Percentiles rank a stretch among this genome's conserved stretches.
Evolutionary conservation across 2,329 filamentous ascomycete genomes (phyloP).

Genomic region (Hymenoscyphus repandus): DNA sequence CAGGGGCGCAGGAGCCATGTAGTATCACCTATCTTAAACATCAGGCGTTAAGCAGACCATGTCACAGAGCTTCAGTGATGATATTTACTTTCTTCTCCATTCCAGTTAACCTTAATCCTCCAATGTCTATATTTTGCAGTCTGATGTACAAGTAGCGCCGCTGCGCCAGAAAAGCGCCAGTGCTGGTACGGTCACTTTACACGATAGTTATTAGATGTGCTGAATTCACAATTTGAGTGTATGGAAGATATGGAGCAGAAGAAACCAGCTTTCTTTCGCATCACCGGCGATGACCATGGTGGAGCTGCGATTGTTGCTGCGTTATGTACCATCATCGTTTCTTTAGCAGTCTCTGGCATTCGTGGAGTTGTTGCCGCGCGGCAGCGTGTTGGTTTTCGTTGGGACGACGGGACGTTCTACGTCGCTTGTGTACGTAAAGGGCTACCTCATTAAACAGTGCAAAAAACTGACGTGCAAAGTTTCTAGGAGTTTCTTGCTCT

Average conservation of each 20-base stretch:
- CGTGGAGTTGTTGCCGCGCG: neutral
- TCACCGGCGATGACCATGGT: slow-evolving; percentile 4
- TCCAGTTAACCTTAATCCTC: too few relatives aligned
- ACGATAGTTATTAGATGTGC: neutral
- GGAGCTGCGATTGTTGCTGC: slow-evolving; percentile 5
- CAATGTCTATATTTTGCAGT: too few relatives aligned
- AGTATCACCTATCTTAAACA: too few relatives aligned
- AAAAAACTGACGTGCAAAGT: neutral
- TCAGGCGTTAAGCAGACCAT: too few relatives aligned
- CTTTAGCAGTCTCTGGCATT: slow-evolving; percentile 4
- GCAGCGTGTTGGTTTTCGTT: slow-evolving; percentile 3
- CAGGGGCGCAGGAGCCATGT: too few relatives aligned
- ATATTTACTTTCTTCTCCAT: too few relatives aligned
- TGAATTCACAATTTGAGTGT: neutral
- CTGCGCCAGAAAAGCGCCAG: neutral
- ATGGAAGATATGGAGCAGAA: slow-evolving; percentile 3
- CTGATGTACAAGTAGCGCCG: too few relatives aligned
- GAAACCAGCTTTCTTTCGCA: slow-evolving; percentile 7
- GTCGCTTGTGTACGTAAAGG: neutral
- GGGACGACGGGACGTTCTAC: slow-evolving; percentile 6
- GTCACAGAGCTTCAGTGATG: too few relatives aligned
- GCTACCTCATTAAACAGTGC: neutral
- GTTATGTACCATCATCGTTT: slow-evolving; percentile 6
- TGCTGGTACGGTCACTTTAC: neutral
- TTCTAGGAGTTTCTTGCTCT: neutral